Percentiles rank a stretch among this genome's conserved stretches.
Evolutionary conservation across 83 land plant species (phyloP).

Genomic region (Picea abies): DNA sequence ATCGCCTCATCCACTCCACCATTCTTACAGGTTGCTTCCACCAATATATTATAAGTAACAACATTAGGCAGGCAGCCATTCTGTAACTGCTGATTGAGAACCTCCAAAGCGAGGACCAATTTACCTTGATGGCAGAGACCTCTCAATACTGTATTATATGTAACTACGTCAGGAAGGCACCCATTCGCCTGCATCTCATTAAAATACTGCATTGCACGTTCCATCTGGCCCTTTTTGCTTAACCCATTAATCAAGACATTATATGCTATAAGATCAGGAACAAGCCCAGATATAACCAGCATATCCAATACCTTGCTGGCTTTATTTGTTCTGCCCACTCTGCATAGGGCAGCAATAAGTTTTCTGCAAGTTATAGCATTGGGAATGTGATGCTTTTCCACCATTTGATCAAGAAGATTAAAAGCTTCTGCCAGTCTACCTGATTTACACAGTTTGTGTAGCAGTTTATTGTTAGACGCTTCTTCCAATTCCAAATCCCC

Average conservation of each 20-base stretch:
- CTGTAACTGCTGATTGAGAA: slow-evolving; percentile 32
- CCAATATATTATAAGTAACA: slow-evolving; percentile 49
- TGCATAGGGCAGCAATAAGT: too few relatives aligned
- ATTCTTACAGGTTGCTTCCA: slow-evolving; percentile 54
- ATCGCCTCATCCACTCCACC: slow-evolving; percentile 51
- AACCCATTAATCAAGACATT: too few relatives aligned
- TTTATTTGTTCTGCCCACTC: slow-evolving; percentile 21
- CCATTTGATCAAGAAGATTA: too few relatives aligned
- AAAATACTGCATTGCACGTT: slow-evolving; percentile 11
- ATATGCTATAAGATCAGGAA: too few relatives aligned
- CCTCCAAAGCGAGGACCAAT: slow-evolving; percentile 33
- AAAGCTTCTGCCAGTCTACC: too few relatives aligned
- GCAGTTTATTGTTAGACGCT: slow-evolving; percentile 31
- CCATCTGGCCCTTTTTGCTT: too few relatives aligned
- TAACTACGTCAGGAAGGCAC: slow-evolving; percentile 31
- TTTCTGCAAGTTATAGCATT: too few relatives aligned
- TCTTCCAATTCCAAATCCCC: slow-evolving; percentile 12
- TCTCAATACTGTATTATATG: slow-evolving; percentile 45
- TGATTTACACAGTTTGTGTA: too few relatives aligned
- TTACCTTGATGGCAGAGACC: slow-evolving; percentile 43
- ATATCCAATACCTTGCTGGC: slow-evolving; percentile 41
- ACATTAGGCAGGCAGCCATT: slow-evolving; percentile 48
- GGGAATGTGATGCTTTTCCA: too few relatives aligned
- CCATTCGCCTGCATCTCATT: slow-evolving; percentile 27
- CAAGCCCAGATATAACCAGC: too few relatives aligned